Conservation (phyloP, 192 early-diverging fungal species). For the Rhizoclosmatium globosum region DNA sequence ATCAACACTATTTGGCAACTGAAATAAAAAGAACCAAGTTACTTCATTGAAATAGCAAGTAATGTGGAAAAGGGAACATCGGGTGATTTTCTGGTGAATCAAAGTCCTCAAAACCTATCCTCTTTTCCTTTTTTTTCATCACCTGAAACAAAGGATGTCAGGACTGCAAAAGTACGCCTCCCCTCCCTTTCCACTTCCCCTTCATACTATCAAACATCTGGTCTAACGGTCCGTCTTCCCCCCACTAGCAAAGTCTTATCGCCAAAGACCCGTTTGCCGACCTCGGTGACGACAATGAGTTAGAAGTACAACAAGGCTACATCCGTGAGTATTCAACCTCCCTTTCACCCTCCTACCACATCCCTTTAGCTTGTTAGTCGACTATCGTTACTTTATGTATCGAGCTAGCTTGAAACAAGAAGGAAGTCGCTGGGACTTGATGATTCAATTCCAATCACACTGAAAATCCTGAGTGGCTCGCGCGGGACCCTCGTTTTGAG, state of each 20-base stretch:
- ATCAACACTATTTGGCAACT: neutral
- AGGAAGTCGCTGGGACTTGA: neutral
- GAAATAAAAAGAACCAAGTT: neutral
- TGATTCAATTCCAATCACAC: conserved; percentile 23
- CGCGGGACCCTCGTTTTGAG: conserved; percentile 25
- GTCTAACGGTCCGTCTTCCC: neutral
- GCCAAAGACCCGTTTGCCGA: conserved; percentile 65
- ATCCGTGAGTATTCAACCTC: conserved; percentile 54
- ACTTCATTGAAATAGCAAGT: neutral
- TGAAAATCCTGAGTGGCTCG: conserved; percentile 36
- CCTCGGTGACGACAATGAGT: conserved; percentile 55
- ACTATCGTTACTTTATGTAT: too few species aligned
- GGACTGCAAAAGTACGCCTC: conserved; percentile 33
- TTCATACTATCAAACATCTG: neutral
- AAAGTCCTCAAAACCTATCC: neutral
- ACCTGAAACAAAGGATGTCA: conserved; percentile 19
- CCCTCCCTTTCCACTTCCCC: neutral
- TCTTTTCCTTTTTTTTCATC: conserved; percentile 19
- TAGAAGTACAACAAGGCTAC: conserved; percentile 49
- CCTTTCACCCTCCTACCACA: neutral
- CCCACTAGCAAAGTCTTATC: conserved; percentile 44
- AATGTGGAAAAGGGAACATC: neutral
- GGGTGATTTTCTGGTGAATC: neutral
- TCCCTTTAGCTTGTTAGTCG: too few species aligned
- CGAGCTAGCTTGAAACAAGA: neutral